Percentiles rank a stretch among this genome's conserved stretches.
Conservation (phyloP, 2,329 filamentous ascomycete genomes). For the Chaetoscypha palmicola region DNA sequence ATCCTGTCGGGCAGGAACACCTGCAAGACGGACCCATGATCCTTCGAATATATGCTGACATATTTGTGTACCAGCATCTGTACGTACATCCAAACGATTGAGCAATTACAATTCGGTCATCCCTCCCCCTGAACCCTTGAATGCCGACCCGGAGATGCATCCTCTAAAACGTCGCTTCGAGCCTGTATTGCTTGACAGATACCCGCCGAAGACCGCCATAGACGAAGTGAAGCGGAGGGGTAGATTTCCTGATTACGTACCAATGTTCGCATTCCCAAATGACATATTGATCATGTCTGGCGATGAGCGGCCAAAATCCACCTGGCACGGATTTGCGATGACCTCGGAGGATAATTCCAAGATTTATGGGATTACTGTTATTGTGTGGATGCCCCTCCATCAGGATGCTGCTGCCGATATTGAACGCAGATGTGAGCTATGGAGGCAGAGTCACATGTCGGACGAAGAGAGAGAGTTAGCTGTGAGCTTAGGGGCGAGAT, state of each 20-base stretch:
- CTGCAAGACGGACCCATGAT: constrained; percentile 6
- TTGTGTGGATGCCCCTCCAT: constrained; percentile 86
- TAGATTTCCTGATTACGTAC: constrained; percentile 91
- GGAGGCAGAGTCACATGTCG: constrained; percentile 81
- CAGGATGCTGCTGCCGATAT: constrained; percentile 75
- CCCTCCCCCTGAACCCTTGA: constrained; percentile 82
- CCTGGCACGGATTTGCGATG: constrained; percentile 99
- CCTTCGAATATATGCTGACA: constrained; percentile 8
- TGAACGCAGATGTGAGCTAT: constrained; percentile 75
- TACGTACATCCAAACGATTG: constrained; percentile 77
- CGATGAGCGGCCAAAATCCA: constrained; percentile 88
- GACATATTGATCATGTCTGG: constrained; percentile 96
- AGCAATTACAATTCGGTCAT: constrained; percentile 99
- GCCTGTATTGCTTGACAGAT: constrained; percentile 89
- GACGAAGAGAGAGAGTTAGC: constrained; percentile 86
- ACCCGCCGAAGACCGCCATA: constrained; percentile 73
- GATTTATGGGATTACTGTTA: constrained; percentile 84
- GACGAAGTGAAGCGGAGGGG: constrained; percentile 77
- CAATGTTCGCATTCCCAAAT: constrained; percentile 98
- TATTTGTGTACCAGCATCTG: constrained; percentile 44
- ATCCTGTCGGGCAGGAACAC: not conserved
- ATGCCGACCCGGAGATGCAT: constrained; percentile 88
- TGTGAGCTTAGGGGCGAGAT: constrained; percentile 78
- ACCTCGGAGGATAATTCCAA: constrained; percentile 88
- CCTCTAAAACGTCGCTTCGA: constrained; percentile 91